Conservation (phyloP, 495 filamentous ascomycete genomes). For the Tuber aestivum region DNA sequence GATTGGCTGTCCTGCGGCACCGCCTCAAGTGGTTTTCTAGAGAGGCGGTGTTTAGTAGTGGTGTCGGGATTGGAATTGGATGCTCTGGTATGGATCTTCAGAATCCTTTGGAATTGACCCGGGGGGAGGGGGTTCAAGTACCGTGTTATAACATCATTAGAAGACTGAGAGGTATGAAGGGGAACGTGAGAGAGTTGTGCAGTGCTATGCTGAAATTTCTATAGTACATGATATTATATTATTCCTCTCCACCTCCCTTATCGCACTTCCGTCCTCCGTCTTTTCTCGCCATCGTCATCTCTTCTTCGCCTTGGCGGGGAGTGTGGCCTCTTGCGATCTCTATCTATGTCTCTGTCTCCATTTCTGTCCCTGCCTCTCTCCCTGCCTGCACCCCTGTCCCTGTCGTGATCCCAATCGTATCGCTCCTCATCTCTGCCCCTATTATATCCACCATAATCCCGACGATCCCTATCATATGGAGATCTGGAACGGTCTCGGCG, state of each 20-base stretch:
- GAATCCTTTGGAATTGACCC: background rate
- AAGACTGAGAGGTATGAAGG: background rate
- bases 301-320: constrained; percentile 25
- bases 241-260: constrained; percentile 2
- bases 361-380: constrained; percentile 39
- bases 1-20: background rate
- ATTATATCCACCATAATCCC: constrained; percentile 24
- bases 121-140: background rate
- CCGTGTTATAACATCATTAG: background rate
- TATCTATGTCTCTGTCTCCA: constrained; percentile 25
- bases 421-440: constrained; percentile 38
- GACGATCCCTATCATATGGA: constrained; percentile 36
- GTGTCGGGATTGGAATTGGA: background rate
- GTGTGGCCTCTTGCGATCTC: constrained; percentile 25
- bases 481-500: constrained; percentile 9
- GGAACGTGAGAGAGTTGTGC: background rate
- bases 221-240: constrained; percentile 1
- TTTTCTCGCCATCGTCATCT: constrained; percentile 32
- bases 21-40: background rate
- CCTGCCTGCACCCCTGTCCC: constrained; percentile 38
- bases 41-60: background rate
- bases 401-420: constrained; percentile 37
- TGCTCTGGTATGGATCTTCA: background rate
- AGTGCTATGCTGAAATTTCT: background rate
- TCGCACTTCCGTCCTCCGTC: constrained; percentile 26